These are phyloP conservation scores for Phytopythium cucurbitacearum DNA, from an alignment of 352 stramenopile genomes.

Conservation along the genomic window DNA sequence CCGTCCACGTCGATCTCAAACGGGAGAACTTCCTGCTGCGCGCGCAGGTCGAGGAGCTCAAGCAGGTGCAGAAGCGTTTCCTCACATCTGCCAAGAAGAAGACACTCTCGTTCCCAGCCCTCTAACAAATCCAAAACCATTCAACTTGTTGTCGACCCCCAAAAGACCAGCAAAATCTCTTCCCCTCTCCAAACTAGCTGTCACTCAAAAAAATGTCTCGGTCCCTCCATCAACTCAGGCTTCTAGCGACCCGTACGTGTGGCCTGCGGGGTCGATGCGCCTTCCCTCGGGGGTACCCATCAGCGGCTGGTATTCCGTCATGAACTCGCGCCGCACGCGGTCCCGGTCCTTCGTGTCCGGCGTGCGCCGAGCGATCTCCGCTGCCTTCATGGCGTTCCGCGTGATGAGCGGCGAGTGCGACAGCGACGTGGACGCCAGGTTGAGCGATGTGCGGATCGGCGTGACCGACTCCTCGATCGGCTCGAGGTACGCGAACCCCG, in stretches of 20 bases:
- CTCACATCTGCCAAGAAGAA: slow-evolving; percentile 73
- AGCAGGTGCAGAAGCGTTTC: slow-evolving; percentile 60
- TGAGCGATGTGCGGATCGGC: slow-evolving; percentile 62
- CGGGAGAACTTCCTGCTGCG: slow-evolving; percentile 64
- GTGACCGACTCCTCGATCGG: slow-evolving; percentile 58
- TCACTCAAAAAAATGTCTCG: too few relatives aligned
- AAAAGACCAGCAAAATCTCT: too few relatives aligned
- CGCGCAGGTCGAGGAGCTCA: slow-evolving; percentile 68
- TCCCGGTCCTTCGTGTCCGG: slow-evolving; percentile 77
- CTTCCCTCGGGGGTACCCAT: slow-evolving; percentile 8
- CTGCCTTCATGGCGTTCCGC: slow-evolving; percentile 78
- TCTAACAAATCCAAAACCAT: slow-evolving; percentile 22
- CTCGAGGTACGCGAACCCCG: slow-evolving; percentile 75
- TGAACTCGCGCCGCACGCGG: slow-evolving; percentile 79
- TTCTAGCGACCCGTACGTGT: slow-evolving; percentile 80
- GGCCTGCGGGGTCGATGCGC: slow-evolving; percentile 68
- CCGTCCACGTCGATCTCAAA: slow-evolving; percentile 71
- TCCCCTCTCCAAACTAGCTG: too few relatives aligned
- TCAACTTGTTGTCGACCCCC: too few relatives aligned
- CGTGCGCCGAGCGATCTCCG: slow-evolving; percentile 73
- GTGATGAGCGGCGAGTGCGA: slow-evolving; percentile 76
- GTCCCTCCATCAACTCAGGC: slow-evolving; percentile 19
- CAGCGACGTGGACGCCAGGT: slow-evolving; percentile 35
- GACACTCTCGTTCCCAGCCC: slow-evolving; percentile 55
- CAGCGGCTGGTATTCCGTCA: slow-evolving; percentile 85